phyloP scores from a whole-genome alignment of 805 yeast genomes.

The Cyberlindnera maclurae region DNA sequence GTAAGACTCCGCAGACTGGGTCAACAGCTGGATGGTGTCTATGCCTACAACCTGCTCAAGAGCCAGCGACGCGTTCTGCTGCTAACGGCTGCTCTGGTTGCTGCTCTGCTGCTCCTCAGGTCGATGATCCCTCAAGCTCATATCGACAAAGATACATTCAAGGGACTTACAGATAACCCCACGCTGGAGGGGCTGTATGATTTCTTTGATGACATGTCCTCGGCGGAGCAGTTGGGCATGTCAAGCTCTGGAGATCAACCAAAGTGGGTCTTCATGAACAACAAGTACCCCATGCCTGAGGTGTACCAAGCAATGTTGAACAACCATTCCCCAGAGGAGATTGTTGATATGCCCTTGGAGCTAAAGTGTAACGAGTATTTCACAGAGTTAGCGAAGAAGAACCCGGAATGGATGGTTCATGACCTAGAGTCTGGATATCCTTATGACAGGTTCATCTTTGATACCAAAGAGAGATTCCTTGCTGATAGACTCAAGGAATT shows the following conservation, averaged over 20 bases:
- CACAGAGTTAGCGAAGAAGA: constrained; percentile 9
- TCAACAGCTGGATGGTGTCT: neutral
- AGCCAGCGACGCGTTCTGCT: constrained; percentile 2
- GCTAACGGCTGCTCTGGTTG: neutral
- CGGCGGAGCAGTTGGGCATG: no score
- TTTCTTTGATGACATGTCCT: no score
- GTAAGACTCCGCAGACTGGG: neutral
- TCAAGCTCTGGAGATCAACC: constrained; percentile 1
- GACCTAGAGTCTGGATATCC: constrained; percentile 15
- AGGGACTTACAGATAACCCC: no score
- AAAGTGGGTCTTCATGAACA: constrained; percentile 16
- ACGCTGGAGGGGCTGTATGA: no score
- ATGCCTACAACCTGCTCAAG: constrained; percentile 1
- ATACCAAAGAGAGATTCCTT: constrained; percentile 17
- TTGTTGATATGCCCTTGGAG: constrained; percentile 7
- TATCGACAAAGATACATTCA: no score
- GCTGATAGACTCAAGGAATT: constrained; percentile 13
- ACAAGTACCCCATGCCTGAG: constrained; percentile 15
- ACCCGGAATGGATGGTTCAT: constrained; percentile 21
- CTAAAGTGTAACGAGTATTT: constrained; percentile 18
- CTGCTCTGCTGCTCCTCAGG: no score
- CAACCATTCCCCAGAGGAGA: constrained; percentile 11
- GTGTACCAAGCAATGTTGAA: constrained; percentile 17
- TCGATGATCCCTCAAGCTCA: no score
- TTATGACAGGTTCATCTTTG: constrained; percentile 21